Evolutionary conservation across 2,329 filamentous ascomycete genomes (phyloP).

Genomic region (Dothiorella sarmentorum): DNA sequence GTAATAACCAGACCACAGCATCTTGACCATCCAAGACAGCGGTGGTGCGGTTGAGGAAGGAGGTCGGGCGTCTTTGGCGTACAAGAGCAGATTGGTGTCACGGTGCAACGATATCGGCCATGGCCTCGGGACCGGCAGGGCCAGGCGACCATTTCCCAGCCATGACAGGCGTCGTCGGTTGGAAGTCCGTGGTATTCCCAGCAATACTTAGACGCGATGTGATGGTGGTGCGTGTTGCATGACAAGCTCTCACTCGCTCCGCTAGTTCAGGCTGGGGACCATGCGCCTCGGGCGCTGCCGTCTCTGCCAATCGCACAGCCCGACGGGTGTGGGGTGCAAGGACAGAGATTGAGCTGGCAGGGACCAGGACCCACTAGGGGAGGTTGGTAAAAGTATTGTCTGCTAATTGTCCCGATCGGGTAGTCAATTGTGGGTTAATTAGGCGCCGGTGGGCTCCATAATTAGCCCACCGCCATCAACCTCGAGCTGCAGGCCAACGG

Average conservation of each 20-base stretch:
- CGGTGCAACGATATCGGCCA: constrained; percentile 13
- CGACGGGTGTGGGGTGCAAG: constrained; percentile 14
- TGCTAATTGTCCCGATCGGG: background rate
- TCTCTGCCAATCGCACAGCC: constrained; percentile 17
- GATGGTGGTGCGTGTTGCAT: constrained; percentile 25
- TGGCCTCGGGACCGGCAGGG: constrained; percentile 27
- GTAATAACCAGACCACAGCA: constrained; percentile 1
- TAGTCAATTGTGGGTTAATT: background rate
- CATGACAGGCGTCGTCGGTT: background rate
- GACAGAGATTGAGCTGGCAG: constrained; percentile 17
- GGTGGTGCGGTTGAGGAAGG: constrained; percentile 14
- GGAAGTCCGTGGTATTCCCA: background rate
- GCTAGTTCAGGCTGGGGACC: constrained; percentile 18
- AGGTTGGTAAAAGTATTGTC: constrained; percentile 3
- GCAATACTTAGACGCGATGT: constrained; percentile 7
- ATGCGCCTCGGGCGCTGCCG: constrained; percentile 18
- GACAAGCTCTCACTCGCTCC: constrained; percentile 32
- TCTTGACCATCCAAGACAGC: constrained; percentile 11
- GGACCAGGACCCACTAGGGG: background rate
- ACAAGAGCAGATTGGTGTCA: constrained; percentile 14
- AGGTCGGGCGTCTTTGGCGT: constrained; percentile 5
- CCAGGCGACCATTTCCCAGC: constrained; percentile 28
- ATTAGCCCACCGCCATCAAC: constrained; percentile 1
- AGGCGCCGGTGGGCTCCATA: background rate
- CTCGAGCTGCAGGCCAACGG: background rate